phyloP scores from a whole-genome alignment of 345 rosid species.

The Populus nigra region DNA sequence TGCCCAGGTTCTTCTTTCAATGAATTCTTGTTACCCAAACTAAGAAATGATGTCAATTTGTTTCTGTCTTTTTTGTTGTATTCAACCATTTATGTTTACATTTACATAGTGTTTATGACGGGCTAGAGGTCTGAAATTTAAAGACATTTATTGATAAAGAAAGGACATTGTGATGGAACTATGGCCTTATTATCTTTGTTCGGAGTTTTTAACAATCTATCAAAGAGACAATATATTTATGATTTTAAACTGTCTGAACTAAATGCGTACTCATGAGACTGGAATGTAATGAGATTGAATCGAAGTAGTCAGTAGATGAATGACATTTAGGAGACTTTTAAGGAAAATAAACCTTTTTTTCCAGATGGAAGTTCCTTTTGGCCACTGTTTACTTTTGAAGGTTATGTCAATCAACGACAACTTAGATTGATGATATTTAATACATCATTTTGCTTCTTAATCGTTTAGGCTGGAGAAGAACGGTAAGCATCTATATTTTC shows the following conservation, averaged over 20 bases:
- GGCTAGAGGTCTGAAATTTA: background rate
- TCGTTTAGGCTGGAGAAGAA: background rate
- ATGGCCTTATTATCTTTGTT: background rate
- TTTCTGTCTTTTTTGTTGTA: background rate
- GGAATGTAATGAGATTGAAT: background rate
- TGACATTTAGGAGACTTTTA: background rate
- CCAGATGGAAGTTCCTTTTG: background rate
- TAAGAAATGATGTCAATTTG: background rate
- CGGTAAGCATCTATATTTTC: too few relatives aligned
- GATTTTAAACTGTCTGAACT: background rate
- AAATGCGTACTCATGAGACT: background rate
- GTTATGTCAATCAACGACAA: background rate
- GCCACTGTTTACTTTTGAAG: background rate
- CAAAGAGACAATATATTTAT: background rate
- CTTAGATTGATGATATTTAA: background rate
- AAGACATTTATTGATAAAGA: background rate
- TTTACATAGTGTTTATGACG: background rate
- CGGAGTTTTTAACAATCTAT: background rate
- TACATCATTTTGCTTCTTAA: background rate
- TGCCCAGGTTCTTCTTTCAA: conserved; percentile 53
- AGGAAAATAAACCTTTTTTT: background rate
- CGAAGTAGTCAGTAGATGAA: background rate
- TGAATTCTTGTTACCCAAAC: background rate
- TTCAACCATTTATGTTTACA: background rate
- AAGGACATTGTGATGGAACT: background rate